phyloP scores from a whole-genome alignment of 192 early-diverging fungal species.

The Coemansia sp. region DNA sequence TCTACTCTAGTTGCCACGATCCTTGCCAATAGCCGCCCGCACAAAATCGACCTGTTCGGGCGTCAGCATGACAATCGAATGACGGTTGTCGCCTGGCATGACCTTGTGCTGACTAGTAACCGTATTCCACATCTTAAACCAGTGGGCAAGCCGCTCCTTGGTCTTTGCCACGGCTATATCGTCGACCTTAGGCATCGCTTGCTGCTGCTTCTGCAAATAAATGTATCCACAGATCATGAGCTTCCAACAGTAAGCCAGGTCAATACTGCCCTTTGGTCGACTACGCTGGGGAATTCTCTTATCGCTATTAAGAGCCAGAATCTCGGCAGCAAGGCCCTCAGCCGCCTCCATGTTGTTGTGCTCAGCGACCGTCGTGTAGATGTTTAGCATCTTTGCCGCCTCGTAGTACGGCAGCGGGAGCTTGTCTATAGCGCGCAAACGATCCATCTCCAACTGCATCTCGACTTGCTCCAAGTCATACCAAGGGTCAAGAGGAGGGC shows the following conservation, averaged over 20 bases:
- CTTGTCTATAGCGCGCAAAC: conserved; percentile 46
- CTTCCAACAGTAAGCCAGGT: conserved; percentile 33
- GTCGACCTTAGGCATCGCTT: background rate
- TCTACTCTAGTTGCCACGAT: background rate
- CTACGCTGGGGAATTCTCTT: conserved; percentile 14
- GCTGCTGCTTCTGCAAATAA: conserved; percentile 12
- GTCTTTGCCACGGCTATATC: background rate
- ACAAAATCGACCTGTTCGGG: background rate
- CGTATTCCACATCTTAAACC: conserved; percentile 29
- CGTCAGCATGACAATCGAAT: background rate
- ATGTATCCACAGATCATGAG: conserved; percentile 38
- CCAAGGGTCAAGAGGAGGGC: conserved; percentile 5
- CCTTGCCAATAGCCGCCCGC: background rate
- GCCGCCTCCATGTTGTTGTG: conserved; percentile 38
- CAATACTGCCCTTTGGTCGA: conserved; percentile 13
- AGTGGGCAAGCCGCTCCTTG: conserved; percentile 22
- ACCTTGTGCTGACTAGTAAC: background rate
- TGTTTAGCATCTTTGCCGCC: conserved; percentile 31
- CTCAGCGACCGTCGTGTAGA: conserved; percentile 40
- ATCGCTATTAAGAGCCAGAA: conserved; percentile 20
- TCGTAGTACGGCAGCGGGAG: conserved; percentile 32
- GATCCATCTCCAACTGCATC: conserved; percentile 42
- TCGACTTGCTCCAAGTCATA: conserved; percentile 42
- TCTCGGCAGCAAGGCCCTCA: conserved; percentile 33
- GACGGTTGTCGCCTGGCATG: conserved; percentile 2